A percentile compares a stretch with the other conserved stretches of the same genome.
Conservation (phyloP, 2,329 filamentous ascomycete species). For the Aspergillus texensis region DNA sequence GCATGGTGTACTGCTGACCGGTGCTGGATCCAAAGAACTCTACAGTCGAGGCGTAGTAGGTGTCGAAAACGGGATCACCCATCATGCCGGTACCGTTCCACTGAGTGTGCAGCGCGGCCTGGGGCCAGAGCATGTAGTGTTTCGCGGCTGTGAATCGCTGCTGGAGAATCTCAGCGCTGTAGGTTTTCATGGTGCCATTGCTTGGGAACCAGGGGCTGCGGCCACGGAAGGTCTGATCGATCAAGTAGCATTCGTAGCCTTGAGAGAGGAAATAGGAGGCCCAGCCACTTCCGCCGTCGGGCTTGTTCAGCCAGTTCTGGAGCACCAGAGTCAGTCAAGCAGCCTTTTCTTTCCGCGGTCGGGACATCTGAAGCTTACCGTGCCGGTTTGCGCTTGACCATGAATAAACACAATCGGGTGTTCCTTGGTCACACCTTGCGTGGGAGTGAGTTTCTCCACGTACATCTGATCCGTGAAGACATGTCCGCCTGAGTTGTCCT, state of each 20-base stretch:
- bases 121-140: slow-evolving; percentile 35
- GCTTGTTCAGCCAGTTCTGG: slow-evolving; percentile 51
- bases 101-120: slow-evolving; percentile 43
- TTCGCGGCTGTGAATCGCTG: slow-evolving; percentile 38
- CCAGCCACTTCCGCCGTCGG: slow-evolving; percentile 52
- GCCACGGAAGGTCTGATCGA: slow-evolving; percentile 44
- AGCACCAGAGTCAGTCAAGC: background rate
- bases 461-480: slow-evolving; percentile 35
- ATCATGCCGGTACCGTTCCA: slow-evolving; percentile 41
- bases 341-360: background rate
- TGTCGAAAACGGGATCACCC: slow-evolving; percentile 33
- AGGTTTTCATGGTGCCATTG: slow-evolving; percentile 24
- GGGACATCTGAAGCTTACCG: slow-evolving; percentile 21
- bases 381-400: slow-evolving; percentile 35
- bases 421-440: slow-evolving; percentile 18
- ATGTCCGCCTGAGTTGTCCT: slow-evolving; percentile 6
- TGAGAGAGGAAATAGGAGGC: slow-evolving; percentile 49
- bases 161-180: slow-evolving; percentile 28
- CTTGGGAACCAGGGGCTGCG: slow-evolving; percentile 30
- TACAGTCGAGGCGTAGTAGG: slow-evolving; percentile 27
- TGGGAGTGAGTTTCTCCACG: slow-evolving; percentile 36
- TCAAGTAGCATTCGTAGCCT: slow-evolving; percentile 52
- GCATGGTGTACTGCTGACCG: slow-evolving; percentile 22
- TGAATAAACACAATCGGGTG: slow-evolving; percentile 38
- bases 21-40: slow-evolving; percentile 19